Evolutionary conservation across 192 early-diverging fungal genomes (phyloP).

Genomic region (Podila epigama): DNA sequence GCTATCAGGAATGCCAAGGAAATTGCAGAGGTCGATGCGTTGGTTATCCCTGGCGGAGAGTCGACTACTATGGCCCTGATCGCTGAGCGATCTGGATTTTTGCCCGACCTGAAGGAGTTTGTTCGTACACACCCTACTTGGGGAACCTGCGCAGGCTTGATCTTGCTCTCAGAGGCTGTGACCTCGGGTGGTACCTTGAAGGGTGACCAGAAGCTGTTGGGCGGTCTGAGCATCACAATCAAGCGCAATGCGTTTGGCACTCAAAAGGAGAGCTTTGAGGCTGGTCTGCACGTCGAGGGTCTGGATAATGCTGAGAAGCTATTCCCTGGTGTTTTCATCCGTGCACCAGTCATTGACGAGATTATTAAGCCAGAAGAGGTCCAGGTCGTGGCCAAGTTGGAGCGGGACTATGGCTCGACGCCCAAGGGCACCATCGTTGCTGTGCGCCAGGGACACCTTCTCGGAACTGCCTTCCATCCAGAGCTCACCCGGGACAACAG

Average conservation of each 20-base stretch:
- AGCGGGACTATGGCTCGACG: constrained; percentile 60
- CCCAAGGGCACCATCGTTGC: constrained; percentile 80
- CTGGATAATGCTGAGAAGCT: constrained; percentile 51
- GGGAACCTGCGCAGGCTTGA: constrained; percentile 98
- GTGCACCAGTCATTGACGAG: constrained; percentile 88
- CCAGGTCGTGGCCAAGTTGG: constrained; percentile 75
- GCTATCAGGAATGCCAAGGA: constrained; percentile 76
- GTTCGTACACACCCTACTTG: constrained; percentile 80
- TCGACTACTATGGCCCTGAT: constrained; percentile 93
- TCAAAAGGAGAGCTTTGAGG: constrained; percentile 91
- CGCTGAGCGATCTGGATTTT: constrained; percentile 84
- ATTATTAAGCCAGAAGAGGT: constrained; percentile 71
- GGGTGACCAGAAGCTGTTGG: constrained; percentile 87
- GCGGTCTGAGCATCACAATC: constrained; percentile 84
- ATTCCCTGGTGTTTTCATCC: constrained; percentile 88
- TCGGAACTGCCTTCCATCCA: constrained; percentile 96
- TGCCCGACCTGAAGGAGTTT: constrained; percentile 82
- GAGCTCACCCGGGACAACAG: constrained; percentile 91
- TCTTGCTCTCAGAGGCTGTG: constrained; percentile 83
- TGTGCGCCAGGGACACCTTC: constrained; percentile 83
- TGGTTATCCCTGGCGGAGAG: constrained; percentile 97
- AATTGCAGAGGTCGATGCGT: constrained; percentile 78
- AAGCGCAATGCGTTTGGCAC: constrained; percentile 94
- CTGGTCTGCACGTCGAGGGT: constrained; percentile 63
- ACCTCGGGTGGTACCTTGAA: constrained; percentile 71